A percentile compares a stretch with the other conserved stretches of the same genome.
Conservation (phyloP, 352 stramenopile species). For the Pythium volutum region DNA sequence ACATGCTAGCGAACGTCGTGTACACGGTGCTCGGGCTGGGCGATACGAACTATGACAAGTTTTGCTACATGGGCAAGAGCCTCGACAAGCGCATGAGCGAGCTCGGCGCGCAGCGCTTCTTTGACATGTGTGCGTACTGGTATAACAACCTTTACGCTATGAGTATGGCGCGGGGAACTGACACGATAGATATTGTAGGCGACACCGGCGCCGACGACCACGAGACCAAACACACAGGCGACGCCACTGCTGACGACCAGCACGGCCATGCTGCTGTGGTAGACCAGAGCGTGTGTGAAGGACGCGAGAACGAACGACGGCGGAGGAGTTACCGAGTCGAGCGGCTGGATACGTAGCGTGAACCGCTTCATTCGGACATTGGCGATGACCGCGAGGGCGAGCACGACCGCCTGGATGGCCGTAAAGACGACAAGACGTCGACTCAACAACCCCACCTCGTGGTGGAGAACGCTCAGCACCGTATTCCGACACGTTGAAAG, state of each 20-base stretch:
- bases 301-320: slow-evolving; percentile 5
- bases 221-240: slow-evolving; percentile 33
- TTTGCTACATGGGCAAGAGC: slow-evolving; percentile 90
- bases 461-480: slow-evolving; percentile 14
- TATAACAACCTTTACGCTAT: background rate
- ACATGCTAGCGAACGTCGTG: slow-evolving; percentile 67
- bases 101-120: slow-evolving; percentile 81
- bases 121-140: slow-evolving; percentile 44
- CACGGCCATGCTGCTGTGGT: slow-evolving; percentile 13
- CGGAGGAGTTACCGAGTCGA: background rate
- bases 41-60: slow-evolving; percentile 98
- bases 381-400: background rate
- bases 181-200: too few species aligned
- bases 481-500: slow-evolving; percentile 19
- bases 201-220: slow-evolving; percentile 44
- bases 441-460: slow-evolving; percentile 3
- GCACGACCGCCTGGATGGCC: slow-evolving; percentile 4
- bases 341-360: background rate
- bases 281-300: slow-evolving; percentile 16
- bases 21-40: slow-evolving; percentile 92
- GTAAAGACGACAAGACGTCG: slow-evolving; percentile 6
- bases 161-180: background rate
- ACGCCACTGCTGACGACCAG: slow-evolving; percentile 25
- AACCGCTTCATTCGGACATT: slow-evolving; percentile 16
- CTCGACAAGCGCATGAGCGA: slow-evolving; percentile 89